Conservation (phyloP, 2,329 filamentous ascomycete genomes). For the Aspergillus piperis region DNA sequence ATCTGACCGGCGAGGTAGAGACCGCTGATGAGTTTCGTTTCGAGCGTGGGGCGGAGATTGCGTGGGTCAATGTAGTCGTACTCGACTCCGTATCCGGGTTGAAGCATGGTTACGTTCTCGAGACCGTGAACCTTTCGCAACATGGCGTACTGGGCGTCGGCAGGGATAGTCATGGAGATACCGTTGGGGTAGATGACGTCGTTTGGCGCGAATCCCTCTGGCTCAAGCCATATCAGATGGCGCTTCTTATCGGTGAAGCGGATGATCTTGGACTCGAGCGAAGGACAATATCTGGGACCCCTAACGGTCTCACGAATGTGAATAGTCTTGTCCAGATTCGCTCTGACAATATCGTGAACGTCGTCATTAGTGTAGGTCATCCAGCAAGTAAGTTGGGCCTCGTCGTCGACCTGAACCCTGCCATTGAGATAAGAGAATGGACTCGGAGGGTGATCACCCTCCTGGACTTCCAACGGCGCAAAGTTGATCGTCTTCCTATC, state of each 20-base stretch:
- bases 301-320: conserved; percentile 95
- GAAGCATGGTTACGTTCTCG: conserved; percentile 86
- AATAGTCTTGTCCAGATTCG: conserved; percentile 91
- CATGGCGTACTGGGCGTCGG: conserved; percentile 79
- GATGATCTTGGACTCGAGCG: conserved; percentile 89
- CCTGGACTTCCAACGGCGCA: conserved; percentile 67
- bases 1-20: conserved; percentile 95
- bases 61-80: conserved; percentile 98
- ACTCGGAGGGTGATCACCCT: conserved; percentile 78
- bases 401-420: conserved; percentile 65
- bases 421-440: conserved; percentile 92
- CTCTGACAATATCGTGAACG: conserved; percentile 79
- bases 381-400: conserved; percentile 82
- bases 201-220: conserved; percentile 82
- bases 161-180: conserved; percentile 93
- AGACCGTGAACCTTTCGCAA: conserved; percentile 86
- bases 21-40: conserved; percentile 87
- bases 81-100: conserved; percentile 94
- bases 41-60: conserved; percentile 80
- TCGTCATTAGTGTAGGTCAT: conserved; percentile 82
- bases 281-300: conserved; percentile 93
- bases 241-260: conserved; percentile 76
- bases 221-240: conserved; percentile 96
- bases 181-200: conserved; percentile 94
- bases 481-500: conserved; percentile 83